These are phyloP conservation scores for Aphanoascus verrucosus DNA, from an alignment of 2,329 filamentous ascomycete genomes.

Conservation along the genomic window DNA sequence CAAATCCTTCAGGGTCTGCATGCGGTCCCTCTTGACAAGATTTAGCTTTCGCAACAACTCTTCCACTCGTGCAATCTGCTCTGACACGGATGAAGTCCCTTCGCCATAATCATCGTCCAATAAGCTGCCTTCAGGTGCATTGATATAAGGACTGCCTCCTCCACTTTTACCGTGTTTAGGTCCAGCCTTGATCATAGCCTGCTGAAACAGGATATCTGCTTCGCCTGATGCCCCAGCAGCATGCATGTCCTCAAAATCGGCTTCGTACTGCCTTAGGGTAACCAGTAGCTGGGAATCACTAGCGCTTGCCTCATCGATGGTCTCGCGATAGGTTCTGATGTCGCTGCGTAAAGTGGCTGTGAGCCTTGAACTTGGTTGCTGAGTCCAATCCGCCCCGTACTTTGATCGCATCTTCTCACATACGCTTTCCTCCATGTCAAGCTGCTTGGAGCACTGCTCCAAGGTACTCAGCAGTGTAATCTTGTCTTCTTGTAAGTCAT, in stretches of 20 bases:
- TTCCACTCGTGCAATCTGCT: slow-evolving; percentile 82
- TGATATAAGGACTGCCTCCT: slow-evolving; percentile 48
- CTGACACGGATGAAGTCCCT: slow-evolving; percentile 64
- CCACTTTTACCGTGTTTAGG: slow-evolving; percentile 47
- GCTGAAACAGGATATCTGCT: slow-evolving; percentile 78
- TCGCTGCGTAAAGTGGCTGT: slow-evolving; percentile 81
- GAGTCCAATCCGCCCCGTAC: slow-evolving; percentile 90
- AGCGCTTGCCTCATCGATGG: slow-evolving; percentile 74
- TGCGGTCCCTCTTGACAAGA: slow-evolving; percentile 80
- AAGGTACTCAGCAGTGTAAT: slow-evolving; percentile 60
- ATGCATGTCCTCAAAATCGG: slow-evolving; percentile 91
- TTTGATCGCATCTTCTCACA: slow-evolving; percentile 99
- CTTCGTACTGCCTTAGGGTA: slow-evolving; percentile 75
- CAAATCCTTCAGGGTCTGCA: slow-evolving; percentile 86
- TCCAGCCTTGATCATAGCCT: slow-evolving; percentile 69
- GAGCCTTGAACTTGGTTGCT: slow-evolving; percentile 83
- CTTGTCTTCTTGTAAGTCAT: slow-evolving; percentile 66
- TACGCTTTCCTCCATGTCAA: slow-evolving; percentile 95
- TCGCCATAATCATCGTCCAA: slow-evolving; percentile 90
- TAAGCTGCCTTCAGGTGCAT: slow-evolving; percentile 59
- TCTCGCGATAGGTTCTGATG: slow-evolving; percentile 76
- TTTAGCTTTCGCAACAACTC: slow-evolving; percentile 84
- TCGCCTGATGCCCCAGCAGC: slow-evolving; percentile 76
- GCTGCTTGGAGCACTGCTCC: slow-evolving; percentile 71
- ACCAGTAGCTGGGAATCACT: slow-evolving; percentile 76